These are phyloP conservation scores for Pleurotus giganteus DNA, from an alignment of 768 basidiomycete genomes.

Conservation along the genomic window DNA sequence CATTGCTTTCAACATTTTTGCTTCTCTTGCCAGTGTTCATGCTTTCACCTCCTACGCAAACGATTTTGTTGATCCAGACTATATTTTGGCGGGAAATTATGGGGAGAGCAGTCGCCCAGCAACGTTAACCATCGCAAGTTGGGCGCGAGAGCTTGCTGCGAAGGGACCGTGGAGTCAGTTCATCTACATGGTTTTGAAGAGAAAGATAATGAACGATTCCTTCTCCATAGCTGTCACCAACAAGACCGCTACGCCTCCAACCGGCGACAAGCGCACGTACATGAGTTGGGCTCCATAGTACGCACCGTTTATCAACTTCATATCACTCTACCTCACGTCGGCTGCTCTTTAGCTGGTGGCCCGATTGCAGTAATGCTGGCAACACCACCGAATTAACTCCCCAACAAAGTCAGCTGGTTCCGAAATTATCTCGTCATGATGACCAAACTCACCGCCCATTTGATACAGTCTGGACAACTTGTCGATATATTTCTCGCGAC, in stretches of 20 bases:
- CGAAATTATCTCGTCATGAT: background rate
- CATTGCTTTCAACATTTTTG: slow-evolving; percentile 18
- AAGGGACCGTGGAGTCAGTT: slow-evolving; percentile 57
- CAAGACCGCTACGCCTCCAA: slow-evolving; percentile 46
- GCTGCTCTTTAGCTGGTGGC: slow-evolving; percentile 50
- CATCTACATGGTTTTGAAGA: background rate
- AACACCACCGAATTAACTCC: slow-evolving; percentile 57
- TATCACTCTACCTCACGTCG: background rate
- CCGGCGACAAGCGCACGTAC: slow-evolving; percentile 58
- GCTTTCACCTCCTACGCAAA: slow-evolving; percentile 47
- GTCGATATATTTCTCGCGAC: slow-evolving; percentile 54
- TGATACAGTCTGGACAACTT: slow-evolving; percentile 52
- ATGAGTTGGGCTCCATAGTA: slow-evolving; percentile 74
- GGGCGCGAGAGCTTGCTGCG: slow-evolving; percentile 42
- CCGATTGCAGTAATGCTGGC: slow-evolving; percentile 54
- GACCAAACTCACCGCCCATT: slow-evolving; percentile 6
- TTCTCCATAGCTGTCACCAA: slow-evolving; percentile 41
- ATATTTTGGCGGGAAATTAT: slow-evolving; percentile 42
- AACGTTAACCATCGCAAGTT: slow-evolving; percentile 40
- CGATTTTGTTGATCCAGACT: slow-evolving; percentile 54
- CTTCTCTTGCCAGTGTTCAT: slow-evolving; percentile 14
- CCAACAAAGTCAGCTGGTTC: slow-evolving; percentile 40
- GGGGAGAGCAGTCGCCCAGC: slow-evolving; percentile 41
- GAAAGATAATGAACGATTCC: background rate
- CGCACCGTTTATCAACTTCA: slow-evolving; percentile 17